Conservation (phyloP, 2,329 filamentous ascomycete species). For the Colletotrichum sp. region DNA sequence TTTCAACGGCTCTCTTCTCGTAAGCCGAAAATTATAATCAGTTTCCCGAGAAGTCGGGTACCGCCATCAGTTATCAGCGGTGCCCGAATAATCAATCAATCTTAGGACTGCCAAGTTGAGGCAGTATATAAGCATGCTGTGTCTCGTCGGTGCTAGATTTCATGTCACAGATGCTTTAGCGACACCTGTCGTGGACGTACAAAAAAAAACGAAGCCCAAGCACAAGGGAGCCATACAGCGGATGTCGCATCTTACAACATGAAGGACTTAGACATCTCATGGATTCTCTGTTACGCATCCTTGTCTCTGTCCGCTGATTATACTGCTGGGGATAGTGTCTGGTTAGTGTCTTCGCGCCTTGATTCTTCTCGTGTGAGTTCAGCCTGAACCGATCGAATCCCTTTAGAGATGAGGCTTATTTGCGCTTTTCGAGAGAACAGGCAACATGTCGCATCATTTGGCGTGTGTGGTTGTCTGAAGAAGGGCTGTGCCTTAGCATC, state of each 20-base stretch:
- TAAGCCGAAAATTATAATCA: rapidly evolving
- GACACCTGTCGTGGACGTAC: too few species aligned
- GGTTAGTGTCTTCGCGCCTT: neutral
- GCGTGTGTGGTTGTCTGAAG: neutral
- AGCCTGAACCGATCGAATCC: rapidly evolving
- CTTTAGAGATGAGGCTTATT: neutral
- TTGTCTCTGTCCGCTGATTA: rapidly evolving
- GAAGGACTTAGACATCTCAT: rapidly evolving
- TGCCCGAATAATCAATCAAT: rapidly evolving
- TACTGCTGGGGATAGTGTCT: neutral
- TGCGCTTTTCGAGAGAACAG: too few species aligned
- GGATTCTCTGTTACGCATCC: rapidly evolving
- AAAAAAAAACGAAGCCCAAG: neutral
- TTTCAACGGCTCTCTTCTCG: neutral
- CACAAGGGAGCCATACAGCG: rapidly evolving
- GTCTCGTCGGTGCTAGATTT: neutral
- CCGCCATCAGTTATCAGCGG: neutral
- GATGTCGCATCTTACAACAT: neutral
- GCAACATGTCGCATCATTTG: too few species aligned
- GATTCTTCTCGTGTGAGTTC: neutral
- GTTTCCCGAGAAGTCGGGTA: rapidly evolving
- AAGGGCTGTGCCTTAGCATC: too few species aligned
- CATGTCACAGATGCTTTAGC: too few species aligned
- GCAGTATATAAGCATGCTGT: rapidly evolving
- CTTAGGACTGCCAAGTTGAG: rapidly evolving